phyloP scores from a whole-genome alignment of 768 basidiomycete genomes.

The Leccinum imitatum region DNA sequence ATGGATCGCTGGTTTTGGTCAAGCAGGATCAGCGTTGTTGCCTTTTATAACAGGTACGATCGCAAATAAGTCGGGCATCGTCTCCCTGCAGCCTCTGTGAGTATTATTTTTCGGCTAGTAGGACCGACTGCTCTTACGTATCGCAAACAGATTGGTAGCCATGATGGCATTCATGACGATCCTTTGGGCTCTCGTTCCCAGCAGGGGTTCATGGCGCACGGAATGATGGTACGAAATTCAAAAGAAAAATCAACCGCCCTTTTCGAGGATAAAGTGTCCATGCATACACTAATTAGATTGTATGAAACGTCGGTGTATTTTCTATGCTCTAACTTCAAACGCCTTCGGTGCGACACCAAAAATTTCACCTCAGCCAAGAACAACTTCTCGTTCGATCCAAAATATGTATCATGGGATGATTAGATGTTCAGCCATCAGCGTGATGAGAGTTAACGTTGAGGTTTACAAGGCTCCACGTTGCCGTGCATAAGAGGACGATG shows the following conservation, averaged over 20 bases:
- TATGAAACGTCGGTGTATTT: background rate
- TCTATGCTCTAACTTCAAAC: background rate
- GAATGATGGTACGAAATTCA: conserved; percentile 14
- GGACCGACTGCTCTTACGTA: background rate
- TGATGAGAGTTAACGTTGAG: background rate
- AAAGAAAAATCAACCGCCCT: background rate
- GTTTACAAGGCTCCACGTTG: background rate
- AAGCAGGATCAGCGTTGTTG: conserved; percentile 67
- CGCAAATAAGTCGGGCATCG: conserved; percentile 56
- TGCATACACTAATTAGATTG: background rate
- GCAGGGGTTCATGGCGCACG: conserved; percentile 21
- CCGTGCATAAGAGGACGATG: background rate
- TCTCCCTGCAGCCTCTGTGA: conserved; percentile 37
- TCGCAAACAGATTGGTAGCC: conserved; percentile 27
- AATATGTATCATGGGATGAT: background rate
- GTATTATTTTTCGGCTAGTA: background rate
- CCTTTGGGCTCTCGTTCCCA: conserved; percentile 44
- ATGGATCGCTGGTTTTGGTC: conserved; percentile 68
- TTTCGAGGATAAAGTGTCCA: background rate
- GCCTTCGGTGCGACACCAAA: background rate
- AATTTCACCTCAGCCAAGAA: background rate
- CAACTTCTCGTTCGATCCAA: background rate
- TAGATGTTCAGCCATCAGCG: background rate
- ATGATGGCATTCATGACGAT: conserved; percentile 44
- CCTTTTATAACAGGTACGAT: conserved; percentile 76